These are phyloP conservation scores for Larix sibirica DNA, from an alignment of 83 land plant species.

Conservation along the genomic window DNA sequence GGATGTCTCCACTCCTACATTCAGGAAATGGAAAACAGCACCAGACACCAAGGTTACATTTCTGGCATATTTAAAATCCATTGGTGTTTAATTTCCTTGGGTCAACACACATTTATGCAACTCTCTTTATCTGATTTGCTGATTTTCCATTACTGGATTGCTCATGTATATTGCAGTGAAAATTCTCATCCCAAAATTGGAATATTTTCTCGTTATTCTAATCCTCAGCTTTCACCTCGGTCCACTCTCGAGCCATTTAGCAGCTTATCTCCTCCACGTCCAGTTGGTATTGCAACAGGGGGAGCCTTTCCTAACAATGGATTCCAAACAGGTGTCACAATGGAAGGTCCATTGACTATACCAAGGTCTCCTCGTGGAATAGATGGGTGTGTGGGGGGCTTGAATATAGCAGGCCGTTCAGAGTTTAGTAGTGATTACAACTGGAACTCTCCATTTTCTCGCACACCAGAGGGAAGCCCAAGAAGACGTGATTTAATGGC, in stretches of 20 bases:
- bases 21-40: not conserved
- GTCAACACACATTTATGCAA: not conserved
- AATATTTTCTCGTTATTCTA: slow-evolving; percentile 20
- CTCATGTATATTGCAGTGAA: slow-evolving; percentile 26
- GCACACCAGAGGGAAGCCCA: slow-evolving; percentile 14
- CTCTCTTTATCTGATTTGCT: not conserved
- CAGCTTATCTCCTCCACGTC: slow-evolving; percentile 34
- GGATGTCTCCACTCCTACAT: not conserved
- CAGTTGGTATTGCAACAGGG: not conserved
- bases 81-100: not conserved
- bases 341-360: not conserved
- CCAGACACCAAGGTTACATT: slow-evolving; percentile 3
- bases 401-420: slow-evolving; percentile 10
- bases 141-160: slow-evolving; percentile 16
- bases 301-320: not conserved
- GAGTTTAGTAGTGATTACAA: slow-evolving; percentile 4
- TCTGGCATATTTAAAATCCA: not conserved
- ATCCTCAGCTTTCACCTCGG: slow-evolving; percentile 30
- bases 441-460: slow-evolving; percentile 8
- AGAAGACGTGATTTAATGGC: not conserved
- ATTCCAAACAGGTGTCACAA: not conserved
- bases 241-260: slow-evolving; percentile 44
- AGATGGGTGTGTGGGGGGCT: not conserved
- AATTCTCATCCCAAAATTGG: slow-evolving; percentile 34
- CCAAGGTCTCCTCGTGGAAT: slow-evolving; percentile 7